Percentiles rank a stretch among this genome's conserved stretches.
phyloP scores from a whole-genome alignment of 805 yeast genomes.

The Candida golubevii region DNA sequence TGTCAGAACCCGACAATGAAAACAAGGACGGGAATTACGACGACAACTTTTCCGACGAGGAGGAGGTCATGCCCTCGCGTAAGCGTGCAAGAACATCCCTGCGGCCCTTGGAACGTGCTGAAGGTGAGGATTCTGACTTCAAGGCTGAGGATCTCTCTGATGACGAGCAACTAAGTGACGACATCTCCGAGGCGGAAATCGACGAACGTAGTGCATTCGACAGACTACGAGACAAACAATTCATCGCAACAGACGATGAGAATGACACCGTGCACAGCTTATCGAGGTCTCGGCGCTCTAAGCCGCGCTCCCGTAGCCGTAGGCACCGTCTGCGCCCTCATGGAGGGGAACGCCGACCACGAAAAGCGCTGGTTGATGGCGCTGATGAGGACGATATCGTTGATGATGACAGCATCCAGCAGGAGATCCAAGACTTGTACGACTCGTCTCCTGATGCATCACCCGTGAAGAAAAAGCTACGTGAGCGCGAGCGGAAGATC shows the following conservation, averaged over 20 bases:
- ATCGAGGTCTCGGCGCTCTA: conserved; percentile 16
- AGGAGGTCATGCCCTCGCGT: conserved; percentile 11
- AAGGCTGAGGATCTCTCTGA: conserved; percentile 13
- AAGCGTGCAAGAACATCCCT: conserved; percentile 10
- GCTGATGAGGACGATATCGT: conserved; percentile 23
- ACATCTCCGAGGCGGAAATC: conserved; percentile 17
- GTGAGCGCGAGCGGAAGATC: conserved; percentile 52
- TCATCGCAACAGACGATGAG: conserved; percentile 38
- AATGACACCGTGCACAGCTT: conserved; percentile 21
- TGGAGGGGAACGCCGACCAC: conserved; percentile 19
- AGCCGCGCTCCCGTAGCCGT: conserved; percentile 20
- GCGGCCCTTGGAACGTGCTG: conserved; percentile 3
- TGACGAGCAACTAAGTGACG: conserved; percentile 12
- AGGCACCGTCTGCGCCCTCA: conserved; percentile 21
- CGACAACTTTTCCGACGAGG: conserved; percentile 12
- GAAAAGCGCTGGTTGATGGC: conserved; percentile 11
- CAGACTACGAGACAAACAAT: conserved; percentile 29
- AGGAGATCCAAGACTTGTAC: conserved; percentile 63
- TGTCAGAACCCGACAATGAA: conserved; percentile 5
- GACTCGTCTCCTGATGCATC: conserved; percentile 55
- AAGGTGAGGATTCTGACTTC: conserved; percentile 20
- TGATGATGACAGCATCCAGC: conserved; percentile 42
- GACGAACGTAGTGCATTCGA: conserved; percentile 20
- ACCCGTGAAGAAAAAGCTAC: conserved; percentile 38
- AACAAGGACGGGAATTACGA: conserved; percentile 11